A percentile compares a stretch with the other conserved stretches of the same genome.
Conservation (phyloP, 306 rosid species). For the Prosopis cineraria region DNA sequence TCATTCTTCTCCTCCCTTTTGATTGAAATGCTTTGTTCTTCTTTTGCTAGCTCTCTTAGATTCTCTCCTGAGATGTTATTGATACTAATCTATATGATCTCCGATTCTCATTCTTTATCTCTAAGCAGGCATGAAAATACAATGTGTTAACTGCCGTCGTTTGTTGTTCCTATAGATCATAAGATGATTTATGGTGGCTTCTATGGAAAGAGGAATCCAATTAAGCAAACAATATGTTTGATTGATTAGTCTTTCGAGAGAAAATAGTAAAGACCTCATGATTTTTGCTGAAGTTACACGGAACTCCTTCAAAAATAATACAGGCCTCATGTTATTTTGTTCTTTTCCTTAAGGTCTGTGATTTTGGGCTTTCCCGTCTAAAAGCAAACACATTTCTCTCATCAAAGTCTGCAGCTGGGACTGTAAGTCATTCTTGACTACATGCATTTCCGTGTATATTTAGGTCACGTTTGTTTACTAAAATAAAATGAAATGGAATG, state of each 20-base stretch:
- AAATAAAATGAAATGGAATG: too few species aligned
- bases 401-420: conserved; percentile 94
- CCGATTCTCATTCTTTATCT: not conserved
- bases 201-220: not conserved
- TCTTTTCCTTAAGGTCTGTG: conserved; percentile 59
- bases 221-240: conserved; percentile 7
- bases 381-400: conserved; percentile 90
- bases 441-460: not conserved
- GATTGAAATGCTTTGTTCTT: not conserved
- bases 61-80: conserved; percentile 2
- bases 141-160: not conserved
- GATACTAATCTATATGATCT: not conserved
- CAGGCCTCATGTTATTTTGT: conserved; percentile 3
- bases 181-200: not conserved
- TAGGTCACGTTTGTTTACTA: too few species aligned
- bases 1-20: not conserved
- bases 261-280: not conserved
- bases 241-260: not conserved
- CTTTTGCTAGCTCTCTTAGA: conserved; percentile 7
- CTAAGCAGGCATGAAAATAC: not conserved
- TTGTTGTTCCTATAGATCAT: not conserved
- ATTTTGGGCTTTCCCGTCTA: conserved; percentile 88
- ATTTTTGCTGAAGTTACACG: too few species aligned
- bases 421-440: conserved; percentile 55
- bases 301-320: too few species aligned